These are phyloP conservation scores for Kurtzmaniella natalensis DNA, from an alignment of 1,139 yeast genomes.

Conservation along the genomic window DNA sequence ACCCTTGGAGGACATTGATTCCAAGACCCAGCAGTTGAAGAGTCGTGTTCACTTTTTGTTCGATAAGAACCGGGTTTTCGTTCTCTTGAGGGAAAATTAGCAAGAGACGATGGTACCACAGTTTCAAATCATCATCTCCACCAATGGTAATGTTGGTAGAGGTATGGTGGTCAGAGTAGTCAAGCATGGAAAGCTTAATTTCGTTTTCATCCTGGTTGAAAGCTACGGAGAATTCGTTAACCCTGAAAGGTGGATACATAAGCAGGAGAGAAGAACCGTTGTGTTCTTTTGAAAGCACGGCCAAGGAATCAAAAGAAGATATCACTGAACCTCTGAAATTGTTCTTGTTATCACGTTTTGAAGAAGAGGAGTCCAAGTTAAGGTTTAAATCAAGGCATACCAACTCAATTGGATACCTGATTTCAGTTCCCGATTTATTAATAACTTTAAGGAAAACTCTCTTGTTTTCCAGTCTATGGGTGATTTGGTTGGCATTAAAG, in stretches of 20 bases:
- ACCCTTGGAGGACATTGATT: slow-evolving; percentile 21
- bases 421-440: slow-evolving; percentile 1
- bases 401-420: slow-evolving; percentile 21
- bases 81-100: slow-evolving; percentile 4
- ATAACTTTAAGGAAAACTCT: slow-evolving; percentile 16
- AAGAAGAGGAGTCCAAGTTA: neutral
- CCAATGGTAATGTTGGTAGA: neutral
- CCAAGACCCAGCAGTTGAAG: slow-evolving; percentile 27
- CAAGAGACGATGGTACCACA: slow-evolving; percentile 1
- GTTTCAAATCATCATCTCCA: neutral
- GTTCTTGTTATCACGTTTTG: neutral
- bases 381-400: slow-evolving; percentile 24
- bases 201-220: slow-evolving; percentile 10
- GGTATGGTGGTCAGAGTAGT: slow-evolving; percentile 1
- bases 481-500: slow-evolving; percentile 34
- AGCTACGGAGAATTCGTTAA: slow-evolving; percentile 25
- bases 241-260: slow-evolving; percentile 41
- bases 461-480: slow-evolving; percentile 27
- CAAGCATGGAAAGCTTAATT: slow-evolving; percentile 4
- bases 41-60: neutral
- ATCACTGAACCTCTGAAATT: no score
- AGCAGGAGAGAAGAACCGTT: slow-evolving; percentile 22
- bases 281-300: slow-evolving; percentile 21
- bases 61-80: slow-evolving; percentile 3
- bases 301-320: slow-evolving; percentile 32